Percentiles rank a stretch among this genome's conserved stretches.
Conservation (phyloP, 495 filamentous ascomycete species). For the Oidiodendron maius region DNA sequence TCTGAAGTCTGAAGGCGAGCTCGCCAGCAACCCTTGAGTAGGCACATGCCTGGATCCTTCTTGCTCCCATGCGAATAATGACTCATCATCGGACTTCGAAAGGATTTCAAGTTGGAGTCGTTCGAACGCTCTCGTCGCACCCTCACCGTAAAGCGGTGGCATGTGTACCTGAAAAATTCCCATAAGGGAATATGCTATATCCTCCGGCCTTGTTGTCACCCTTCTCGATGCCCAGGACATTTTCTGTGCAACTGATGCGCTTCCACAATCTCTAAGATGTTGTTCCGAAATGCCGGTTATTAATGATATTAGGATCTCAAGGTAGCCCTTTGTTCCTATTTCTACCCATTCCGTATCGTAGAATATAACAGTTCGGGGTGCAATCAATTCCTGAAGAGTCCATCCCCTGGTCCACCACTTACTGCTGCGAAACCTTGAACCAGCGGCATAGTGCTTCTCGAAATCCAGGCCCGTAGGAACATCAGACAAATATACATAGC, state of each 20-base stretch:
- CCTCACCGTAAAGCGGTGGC: not conserved
- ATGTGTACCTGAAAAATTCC: not conserved
- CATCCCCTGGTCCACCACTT: slow-evolving; percentile 1
- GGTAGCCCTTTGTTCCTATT: not conserved
- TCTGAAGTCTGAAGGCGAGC: not conserved
- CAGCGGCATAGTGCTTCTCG: not conserved
- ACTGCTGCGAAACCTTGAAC: not conserved
- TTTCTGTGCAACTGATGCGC: not conserved
- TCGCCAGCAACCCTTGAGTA: not conserved
- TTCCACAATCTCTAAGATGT: not conserved
- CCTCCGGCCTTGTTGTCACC: slow-evolving; percentile 1
- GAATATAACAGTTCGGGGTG: not conserved
- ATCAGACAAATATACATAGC: not conserved
- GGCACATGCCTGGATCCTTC: not conserved
- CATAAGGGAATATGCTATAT: not conserved
- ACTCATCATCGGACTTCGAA: slow-evolving; percentile 16
- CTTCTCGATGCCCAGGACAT: not conserved
- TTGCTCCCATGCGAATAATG: slow-evolving; percentile 17
- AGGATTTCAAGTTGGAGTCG: slow-evolving; percentile 25
- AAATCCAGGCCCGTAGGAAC: not conserved
- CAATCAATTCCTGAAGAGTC: too few species aligned
- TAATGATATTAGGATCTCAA: not conserved
- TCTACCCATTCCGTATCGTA: not conserved
- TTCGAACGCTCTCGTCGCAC: slow-evolving; percentile 10
- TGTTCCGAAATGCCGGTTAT: not conserved